Conservation (phyloP, 2,329 filamentous ascomycete species). For the Paecilomyces dactylethromorphus region DNA sequence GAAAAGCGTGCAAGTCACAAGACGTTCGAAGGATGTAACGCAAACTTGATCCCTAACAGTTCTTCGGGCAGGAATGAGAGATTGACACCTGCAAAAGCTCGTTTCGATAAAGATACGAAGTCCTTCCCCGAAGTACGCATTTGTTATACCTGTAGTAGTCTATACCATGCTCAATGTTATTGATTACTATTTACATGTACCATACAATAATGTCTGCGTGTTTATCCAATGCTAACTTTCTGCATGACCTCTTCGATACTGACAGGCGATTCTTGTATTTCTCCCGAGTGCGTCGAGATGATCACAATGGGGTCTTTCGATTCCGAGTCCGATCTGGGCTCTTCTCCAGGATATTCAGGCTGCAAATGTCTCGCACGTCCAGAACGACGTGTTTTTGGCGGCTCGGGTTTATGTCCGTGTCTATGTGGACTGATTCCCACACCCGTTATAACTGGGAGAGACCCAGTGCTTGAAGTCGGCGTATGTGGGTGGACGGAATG, state of each 20-base stretch:
- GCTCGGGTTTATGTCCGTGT: constrained; percentile 29
- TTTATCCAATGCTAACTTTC: constrained; percentile 13
- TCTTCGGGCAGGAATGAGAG: neutral
- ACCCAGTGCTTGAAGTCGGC: constrained; percentile 4
- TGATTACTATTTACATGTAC: neutral
- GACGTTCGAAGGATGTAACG: neutral
- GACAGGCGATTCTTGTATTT: constrained; percentile 7
- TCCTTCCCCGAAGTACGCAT: neutral
- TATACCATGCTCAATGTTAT: neutral
- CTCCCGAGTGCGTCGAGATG: neutral
- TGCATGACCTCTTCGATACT: constrained; percentile 30
- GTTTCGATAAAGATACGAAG: neutral
- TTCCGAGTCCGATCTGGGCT: neutral
- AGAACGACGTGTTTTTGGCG: constrained; percentile 36
- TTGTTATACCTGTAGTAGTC: neutral
- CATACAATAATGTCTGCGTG: neutral
- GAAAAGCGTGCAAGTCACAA: neutral
- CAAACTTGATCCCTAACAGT: neutral
- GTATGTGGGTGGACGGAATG: constrained; percentile 16
- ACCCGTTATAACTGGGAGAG: constrained; percentile 3
- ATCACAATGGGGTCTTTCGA: neutral
- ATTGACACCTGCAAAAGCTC: no score
- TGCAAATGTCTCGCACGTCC: constrained; percentile 1
- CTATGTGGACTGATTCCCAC: neutral
- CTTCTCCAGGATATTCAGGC: neutral